A percentile compares a stretch with the other conserved stretches of the same genome.
Evolutionary conservation across 2,329 filamentous ascomycete species (phyloP).

Genomic region (Penicillium sp.): DNA sequence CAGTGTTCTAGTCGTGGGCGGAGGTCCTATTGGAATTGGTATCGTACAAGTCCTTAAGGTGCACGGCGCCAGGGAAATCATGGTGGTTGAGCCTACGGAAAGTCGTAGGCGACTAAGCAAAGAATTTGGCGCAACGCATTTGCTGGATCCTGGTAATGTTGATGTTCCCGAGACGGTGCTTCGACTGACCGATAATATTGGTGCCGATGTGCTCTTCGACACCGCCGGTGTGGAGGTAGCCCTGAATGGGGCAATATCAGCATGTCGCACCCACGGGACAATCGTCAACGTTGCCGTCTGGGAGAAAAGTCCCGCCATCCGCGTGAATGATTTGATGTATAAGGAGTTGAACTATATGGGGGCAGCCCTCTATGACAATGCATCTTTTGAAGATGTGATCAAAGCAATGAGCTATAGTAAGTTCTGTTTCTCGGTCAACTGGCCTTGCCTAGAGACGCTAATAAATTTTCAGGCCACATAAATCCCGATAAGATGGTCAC

Average conservation of each 20-base stretch:
- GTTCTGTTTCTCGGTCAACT: neutral
- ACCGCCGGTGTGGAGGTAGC: constrained; percentile 60
- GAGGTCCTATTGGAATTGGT: constrained; percentile 62
- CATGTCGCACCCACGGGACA: constrained; percentile 55
- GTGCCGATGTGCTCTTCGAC: constrained; percentile 61
- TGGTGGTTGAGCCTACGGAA: constrained; percentile 57
- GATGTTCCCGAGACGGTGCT: constrained; percentile 49
- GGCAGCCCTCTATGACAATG: constrained; percentile 9
- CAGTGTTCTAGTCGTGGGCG: constrained; percentile 57
- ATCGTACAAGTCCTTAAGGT: constrained; percentile 59
- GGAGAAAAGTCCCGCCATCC: constrained; percentile 56
- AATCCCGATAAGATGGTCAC: constrained; percentile 63
- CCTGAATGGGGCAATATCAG: constrained; percentile 48
- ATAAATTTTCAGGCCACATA: constrained; percentile 44
- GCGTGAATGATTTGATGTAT: constrained; percentile 55
- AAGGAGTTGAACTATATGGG: constrained; percentile 55
- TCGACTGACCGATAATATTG: constrained; percentile 48
- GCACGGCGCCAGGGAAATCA: constrained; percentile 54
- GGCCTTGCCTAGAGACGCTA: neutral
- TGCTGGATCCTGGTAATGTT: constrained; percentile 52
- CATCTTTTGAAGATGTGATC: neutral
- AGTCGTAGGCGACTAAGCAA: constrained; percentile 53
- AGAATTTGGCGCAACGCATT: constrained; percentile 56
- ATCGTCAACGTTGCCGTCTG: constrained; percentile 66
- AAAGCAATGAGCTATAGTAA: neutral